phyloP scores from a whole-genome alignment of 108 stramenopile species.

The Epithemia pelagica region DNA sequence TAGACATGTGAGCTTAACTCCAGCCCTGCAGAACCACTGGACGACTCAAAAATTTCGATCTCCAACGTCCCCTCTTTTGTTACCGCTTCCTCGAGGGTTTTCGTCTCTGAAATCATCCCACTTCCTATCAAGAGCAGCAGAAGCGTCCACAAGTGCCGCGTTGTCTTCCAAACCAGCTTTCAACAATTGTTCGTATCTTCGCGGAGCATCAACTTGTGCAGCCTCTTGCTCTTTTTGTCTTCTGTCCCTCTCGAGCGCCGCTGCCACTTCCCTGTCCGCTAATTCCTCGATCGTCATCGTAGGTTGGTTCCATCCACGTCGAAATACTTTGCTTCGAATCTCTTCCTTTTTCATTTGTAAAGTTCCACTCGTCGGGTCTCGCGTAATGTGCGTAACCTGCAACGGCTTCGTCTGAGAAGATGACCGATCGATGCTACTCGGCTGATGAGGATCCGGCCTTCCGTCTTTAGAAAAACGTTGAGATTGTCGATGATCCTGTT shows the following conservation, averaged over 20 bases:
- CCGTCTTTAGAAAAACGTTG: not conserved
- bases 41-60: conserved; percentile 88
- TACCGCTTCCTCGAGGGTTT: conserved; percentile 93
- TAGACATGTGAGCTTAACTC: no score
- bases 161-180: conserved; percentile 85
- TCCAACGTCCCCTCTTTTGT: conserved; percentile 85
- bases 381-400: conserved; percentile 74
- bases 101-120: conserved; percentile 98
- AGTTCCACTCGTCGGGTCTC: conserved; percentile 59
- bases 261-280: conserved; percentile 77
- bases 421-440: not conserved
- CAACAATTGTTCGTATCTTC: conserved; percentile 78
- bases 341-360: conserved; percentile 63
- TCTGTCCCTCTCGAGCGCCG: conserved; percentile 71
- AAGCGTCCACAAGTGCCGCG: conserved; percentile 64
- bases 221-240: conserved; percentile 67
- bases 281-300: conserved; percentile 94
- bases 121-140: conserved; percentile 78
- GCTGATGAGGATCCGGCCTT: not conserved
- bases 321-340: conserved; percentile 81
- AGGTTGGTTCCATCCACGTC: conserved; percentile 89
- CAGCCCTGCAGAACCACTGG: no score
- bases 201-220: conserved; percentile 30
- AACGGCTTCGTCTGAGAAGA: conserved; percentile 17
- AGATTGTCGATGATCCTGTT: not conserved